phyloP scores from a whole-genome alignment of 768 basidiomycete species.

The Boletus pseudo-olivaceus region DNA sequence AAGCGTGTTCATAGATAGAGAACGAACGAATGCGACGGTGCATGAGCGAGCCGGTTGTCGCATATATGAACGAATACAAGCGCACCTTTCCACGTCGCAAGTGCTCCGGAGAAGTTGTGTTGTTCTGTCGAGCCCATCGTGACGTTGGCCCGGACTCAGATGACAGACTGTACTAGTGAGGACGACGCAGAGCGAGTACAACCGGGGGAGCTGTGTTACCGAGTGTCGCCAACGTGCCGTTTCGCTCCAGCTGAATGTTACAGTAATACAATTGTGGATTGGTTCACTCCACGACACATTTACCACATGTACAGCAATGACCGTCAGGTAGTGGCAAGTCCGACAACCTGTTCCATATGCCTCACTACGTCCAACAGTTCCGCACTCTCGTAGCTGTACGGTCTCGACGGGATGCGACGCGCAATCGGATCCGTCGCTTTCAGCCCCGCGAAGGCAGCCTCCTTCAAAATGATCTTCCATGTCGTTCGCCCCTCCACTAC shows the following conservation, averaged over 20 bases:
- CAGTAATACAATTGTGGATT: neutral
- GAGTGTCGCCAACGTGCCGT: neutral
- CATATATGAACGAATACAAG: neutral
- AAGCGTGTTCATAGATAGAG: neutral
- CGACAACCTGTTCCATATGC: conserved; percentile 11
- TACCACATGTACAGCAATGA: neutral
- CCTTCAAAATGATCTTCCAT: conserved; percentile 16
- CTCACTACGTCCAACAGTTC: conserved; percentile 16
- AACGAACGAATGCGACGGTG: neutral
- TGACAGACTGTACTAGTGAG: neutral
- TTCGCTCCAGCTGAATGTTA: neutral
- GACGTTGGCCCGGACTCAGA: neutral
- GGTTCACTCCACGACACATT: neutral
- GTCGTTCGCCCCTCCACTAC: conserved; percentile 6
- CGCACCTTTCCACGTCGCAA: conserved; percentile 89
- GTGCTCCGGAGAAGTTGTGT: conserved; percentile 88
- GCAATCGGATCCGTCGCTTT: conserved; percentile 11
- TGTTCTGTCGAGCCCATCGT: conserved; percentile 39
- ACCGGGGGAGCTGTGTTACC: neutral
- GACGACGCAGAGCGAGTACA: neutral
- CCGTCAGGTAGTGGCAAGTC: neutral
- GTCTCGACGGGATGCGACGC: conserved; percentile 4
- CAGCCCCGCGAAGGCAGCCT: conserved; percentile 7
- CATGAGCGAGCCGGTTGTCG: conserved; percentile 1
- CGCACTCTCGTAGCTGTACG: conserved; percentile 12